These are phyloP conservation scores for Pterocarpus macrocarpus DNA, from an alignment of 306 rosid genomes.

Conservation along the genomic window DNA sequence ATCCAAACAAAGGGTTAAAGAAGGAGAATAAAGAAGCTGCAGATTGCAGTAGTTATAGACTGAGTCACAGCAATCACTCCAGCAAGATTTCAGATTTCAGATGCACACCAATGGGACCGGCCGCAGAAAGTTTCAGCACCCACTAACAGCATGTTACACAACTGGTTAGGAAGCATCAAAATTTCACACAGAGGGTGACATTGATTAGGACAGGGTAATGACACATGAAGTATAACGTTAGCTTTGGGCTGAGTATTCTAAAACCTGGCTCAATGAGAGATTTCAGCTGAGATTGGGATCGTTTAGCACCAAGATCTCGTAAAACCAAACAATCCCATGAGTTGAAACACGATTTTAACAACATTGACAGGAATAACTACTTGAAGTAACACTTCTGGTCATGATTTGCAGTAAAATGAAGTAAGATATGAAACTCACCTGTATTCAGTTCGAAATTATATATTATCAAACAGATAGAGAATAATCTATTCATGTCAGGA, in stretches of 20 bases:
- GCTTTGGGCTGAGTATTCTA: neutral
- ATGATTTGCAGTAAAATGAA: neutral
- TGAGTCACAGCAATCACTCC: no score
- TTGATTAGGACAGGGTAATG: neutral
- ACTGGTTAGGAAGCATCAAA: neutral
- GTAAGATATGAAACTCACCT: conserved; percentile 13
- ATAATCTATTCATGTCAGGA: conserved; percentile 14
- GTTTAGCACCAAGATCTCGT: neutral
- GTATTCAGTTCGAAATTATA: neutral
- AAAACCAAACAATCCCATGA: neutral
- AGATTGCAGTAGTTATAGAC: no score
- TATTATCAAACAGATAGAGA: neutral
- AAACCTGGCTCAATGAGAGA: neutral
- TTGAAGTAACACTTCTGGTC: conserved; percentile 2
- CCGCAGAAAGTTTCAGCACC: no score
- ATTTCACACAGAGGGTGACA: neutral
- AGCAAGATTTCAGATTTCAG: no score
- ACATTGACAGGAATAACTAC: conserved; percentile 21
- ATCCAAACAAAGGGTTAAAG: no score
- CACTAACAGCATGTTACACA: no score
- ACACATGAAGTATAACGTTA: neutral
- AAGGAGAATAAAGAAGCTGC: no score
- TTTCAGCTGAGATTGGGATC: neutral
- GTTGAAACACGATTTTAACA: neutral
- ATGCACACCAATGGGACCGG: no score